Evolutionary conservation across 352 stramenopile genomes (phyloP), one percentile per base, ranked within the genome.

Genomic region (Globisporangium nunn): DNA sequence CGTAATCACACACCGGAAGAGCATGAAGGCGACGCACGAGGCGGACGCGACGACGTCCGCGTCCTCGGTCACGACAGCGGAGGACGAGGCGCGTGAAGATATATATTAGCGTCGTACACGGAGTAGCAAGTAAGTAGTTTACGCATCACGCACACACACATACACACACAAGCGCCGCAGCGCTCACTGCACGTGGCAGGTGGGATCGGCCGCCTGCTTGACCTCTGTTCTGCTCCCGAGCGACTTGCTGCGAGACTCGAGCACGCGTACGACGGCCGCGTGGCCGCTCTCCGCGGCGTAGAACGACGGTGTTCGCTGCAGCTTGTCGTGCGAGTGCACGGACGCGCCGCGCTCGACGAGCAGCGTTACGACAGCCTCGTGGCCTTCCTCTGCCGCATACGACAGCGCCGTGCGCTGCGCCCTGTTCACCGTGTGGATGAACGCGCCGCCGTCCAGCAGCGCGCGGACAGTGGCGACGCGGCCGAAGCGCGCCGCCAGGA

Each of bases 331-430:
- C 35, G 45, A 52, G 35, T 63, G 50, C 3, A 63, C 52, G 14
- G 50, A 63, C 4, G 58, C 58, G 11, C 58, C 58, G 1, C 44
- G 58, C 33, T 53, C 50, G 18, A 63, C n/a, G 14, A 63, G 51
- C 40, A 63, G 33, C 51, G 52, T 18, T 37, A 44, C 51, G 46
- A 59, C 51, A 6, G 47, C 58, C 11, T 35, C 50, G 30, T 63
- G 58, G 8, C 58, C 58, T 6, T 31, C 28, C 35, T 54, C 58
- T 10, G 58, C 58, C 4, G 58, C 58, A 28, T 54, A 58, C 17
- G 50, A 58, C 45, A 63, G 51, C 17, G 58, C 50, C 15, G 50
- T 58, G 31, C 50, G 52, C 44, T 51, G 37, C 23, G 44, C 50
- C 23, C 49, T 53, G 35, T 58, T 59, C 41, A 54, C 55, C 29